Base-by-base conservation (phyloP, 208 protist species). In the Acanthamoeba culbertsoni region DNA sequence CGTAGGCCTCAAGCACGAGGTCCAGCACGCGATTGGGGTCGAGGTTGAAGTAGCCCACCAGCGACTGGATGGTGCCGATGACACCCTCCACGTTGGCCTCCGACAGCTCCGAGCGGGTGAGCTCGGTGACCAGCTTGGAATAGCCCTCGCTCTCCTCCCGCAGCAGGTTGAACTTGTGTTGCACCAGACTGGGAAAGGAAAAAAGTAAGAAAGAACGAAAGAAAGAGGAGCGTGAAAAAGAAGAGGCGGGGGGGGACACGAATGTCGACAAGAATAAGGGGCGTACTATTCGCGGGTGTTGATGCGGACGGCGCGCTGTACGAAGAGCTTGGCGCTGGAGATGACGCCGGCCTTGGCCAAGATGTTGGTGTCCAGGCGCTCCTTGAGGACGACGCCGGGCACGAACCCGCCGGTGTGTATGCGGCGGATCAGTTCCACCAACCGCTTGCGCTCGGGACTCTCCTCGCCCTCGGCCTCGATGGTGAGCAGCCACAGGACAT, bases 21-120 rank as follows among this genome's bases (percentile, higher is more conserved):
- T 98, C 97, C 14, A 96, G 59, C 37, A 97, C 96, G 33, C 97
- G 93, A 94, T 97, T 97, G 28, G 97, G 97, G 92, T 98, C 97
- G 37, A 97, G 94, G 48, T 97, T 95, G 33, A 97, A 97, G 59
- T 94, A 94, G 35, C 96, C 96, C 57, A 96, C 95, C 28, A 96
- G 82, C 31, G 59, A 71, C 16, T 82, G 71, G 6, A 82, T 51
- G 26, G 42, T 82, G 18, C 71, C 71, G 71, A 82, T 82, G 42
- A 82, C 71, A 31, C 33, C 28, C 42, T 82, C 71, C n/a, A 82
- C 71, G n/a, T 82, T 82, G 71, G 12, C 33, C 43, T 82, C 71
- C 43, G 71, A 82, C 37, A 82, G 23, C 71, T 79, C n/a, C 10
- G 48, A 10, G 26, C 75, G 86, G 68, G 91, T 90, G 20, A 98